Evolutionary conservation across 2,329 filamentous ascomycete genomes (phyloP).

Genomic region (Aspergillus sp.): DNA sequence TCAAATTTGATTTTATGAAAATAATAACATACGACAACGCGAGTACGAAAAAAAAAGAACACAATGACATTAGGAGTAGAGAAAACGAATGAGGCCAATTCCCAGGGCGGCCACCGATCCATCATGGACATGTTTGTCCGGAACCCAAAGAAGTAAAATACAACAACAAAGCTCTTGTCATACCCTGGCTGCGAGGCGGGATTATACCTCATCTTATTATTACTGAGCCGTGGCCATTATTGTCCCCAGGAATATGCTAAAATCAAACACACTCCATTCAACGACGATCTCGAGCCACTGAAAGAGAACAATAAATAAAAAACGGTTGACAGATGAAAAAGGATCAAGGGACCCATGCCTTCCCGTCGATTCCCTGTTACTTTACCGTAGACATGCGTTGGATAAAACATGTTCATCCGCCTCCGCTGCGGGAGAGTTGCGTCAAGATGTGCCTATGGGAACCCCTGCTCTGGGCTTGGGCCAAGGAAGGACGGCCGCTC

Average conservation of each 20-base stretch:
- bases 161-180: conserved; percentile 1
- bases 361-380: conserved; percentile 24
- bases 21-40: not conserved
- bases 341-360: conserved; percentile 16
- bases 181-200: not conserved
- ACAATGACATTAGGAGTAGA: not conserved
- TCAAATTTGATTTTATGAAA: too few relatives aligned
- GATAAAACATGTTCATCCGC: conserved; percentile 8
- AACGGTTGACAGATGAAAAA: conserved; percentile 10
- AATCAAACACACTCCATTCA: not conserved
- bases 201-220: not conserved
- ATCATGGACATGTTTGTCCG: not conserved
- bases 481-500: not conserved
- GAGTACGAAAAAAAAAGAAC: not conserved
- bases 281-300: too few relatives aligned
- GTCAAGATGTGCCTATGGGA: conserved; percentile 7
- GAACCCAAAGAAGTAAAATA: not conserved
- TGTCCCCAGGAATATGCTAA: not conserved
- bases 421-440: conserved; percentile 10
- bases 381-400: conserved; percentile 5
- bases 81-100: not conserved
- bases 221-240: not conserved
- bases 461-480: not conserved
- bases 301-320: not conserved
- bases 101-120: not conserved